Evolutionary conservation across 73 alveolate genomes (phyloP).

Genomic region (Stentor coeruleus): DNA sequence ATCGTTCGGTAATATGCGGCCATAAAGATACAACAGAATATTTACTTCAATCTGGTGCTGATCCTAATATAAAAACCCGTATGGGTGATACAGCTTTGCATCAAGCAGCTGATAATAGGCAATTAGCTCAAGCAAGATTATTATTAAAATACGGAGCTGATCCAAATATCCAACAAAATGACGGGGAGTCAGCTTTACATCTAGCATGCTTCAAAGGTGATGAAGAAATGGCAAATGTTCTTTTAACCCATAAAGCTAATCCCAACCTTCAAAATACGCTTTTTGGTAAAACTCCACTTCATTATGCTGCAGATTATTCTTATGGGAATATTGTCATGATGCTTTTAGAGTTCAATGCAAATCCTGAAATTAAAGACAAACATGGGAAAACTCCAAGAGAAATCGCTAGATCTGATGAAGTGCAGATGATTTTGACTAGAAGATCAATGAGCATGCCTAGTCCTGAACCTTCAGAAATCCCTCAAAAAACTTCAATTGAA

Average conservation of each 20-base stretch:
- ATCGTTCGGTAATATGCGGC: background rate
- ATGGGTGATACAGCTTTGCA: constrained; percentile 62
- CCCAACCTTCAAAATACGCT: constrained; percentile 40
- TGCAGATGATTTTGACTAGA: background rate
- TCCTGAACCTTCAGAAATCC: background rate
- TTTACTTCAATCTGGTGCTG: constrained; percentile 31
- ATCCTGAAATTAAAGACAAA: background rate
- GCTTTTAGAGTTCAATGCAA: background rate
- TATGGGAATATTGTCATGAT: background rate
- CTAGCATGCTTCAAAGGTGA: constrained; percentile 67
- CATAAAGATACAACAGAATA: background rate
- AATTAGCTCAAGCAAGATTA: constrained; percentile 50
- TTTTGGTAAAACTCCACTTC: constrained; percentile 2
- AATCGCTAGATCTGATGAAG: background rate
- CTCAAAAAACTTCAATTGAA: background rate
- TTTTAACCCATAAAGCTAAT: constrained; percentile 50
- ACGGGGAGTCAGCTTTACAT: constrained; percentile 63
- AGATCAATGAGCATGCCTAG: background rate
- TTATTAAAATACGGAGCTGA: constrained; percentile 51
- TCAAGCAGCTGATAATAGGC: constrained; percentile 69
- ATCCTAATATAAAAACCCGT: constrained; percentile 54
- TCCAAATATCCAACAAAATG: constrained; percentile 58
- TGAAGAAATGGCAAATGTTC: constrained; percentile 40
- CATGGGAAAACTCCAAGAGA: background rate
- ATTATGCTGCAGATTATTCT: background rate